These are phyloP conservation scores for Lodderomyces metapsilosis DNA, from an alignment of 1,139 yeast genomes.

Conservation along the genomic window DNA sequence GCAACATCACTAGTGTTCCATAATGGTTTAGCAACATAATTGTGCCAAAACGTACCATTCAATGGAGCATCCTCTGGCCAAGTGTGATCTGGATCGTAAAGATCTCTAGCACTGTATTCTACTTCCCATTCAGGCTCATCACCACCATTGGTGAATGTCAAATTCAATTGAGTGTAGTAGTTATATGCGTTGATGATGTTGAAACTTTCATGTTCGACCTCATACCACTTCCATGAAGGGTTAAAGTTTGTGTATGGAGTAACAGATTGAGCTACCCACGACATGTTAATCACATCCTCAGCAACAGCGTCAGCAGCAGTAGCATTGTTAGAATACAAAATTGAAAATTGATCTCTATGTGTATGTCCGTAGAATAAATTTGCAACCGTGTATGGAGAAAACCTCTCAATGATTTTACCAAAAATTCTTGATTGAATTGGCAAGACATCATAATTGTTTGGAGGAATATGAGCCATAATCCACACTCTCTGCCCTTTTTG, in stretches of 20 bases:
- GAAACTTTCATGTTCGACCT: conserved; percentile 63
- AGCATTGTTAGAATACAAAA: conserved; percentile 46
- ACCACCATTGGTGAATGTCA: conserved; percentile 47
- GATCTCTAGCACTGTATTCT: conserved; percentile 54
- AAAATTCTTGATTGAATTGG: conserved; percentile 60
- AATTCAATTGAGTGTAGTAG: conserved; percentile 52
- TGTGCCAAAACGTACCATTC: conserved; percentile 61
- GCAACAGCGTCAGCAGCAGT: conserved; percentile 27
- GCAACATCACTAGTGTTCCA: conserved; percentile 33
- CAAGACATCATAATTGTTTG: conserved; percentile 51
- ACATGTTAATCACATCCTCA: conserved; percentile 50
- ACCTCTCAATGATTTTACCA: conserved; percentile 59
- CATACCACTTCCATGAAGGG: conserved; percentile 75
- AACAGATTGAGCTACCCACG: conserved; percentile 66
- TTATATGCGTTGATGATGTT: conserved; percentile 60
- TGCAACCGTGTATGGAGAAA: conserved; percentile 67
- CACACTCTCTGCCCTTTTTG: conserved; percentile 59
- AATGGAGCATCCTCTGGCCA: conserved; percentile 58
- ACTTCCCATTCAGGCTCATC: conserved; percentile 55
- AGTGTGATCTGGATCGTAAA: conserved; percentile 41
- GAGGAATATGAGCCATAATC: conserved; percentile 70
- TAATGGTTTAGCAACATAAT: conserved; percentile 33
- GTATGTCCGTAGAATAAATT: conserved; percentile 75
- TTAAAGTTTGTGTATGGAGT: conserved; percentile 62
- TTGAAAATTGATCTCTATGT: conserved; percentile 65